Evolutionary conservation across 2,329 filamentous ascomycete species (phyloP), one percentile per base, ranked within the genome.

Genomic region (Cladobotryum protrusum): DNA sequence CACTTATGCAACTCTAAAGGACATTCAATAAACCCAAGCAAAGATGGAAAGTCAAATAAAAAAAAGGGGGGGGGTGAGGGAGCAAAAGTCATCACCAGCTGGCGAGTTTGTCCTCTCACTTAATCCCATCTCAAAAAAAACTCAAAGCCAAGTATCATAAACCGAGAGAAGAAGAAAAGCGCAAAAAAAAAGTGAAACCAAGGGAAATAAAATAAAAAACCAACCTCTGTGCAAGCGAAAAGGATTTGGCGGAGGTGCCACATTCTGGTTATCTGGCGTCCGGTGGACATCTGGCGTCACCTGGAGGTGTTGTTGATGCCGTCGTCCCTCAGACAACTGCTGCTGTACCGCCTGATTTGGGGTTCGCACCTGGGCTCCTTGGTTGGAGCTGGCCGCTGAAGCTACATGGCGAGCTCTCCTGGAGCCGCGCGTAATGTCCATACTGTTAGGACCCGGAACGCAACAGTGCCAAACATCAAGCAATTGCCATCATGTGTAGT

Each of bases 151-250:
- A 29, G 24, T 29, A 29, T 29, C 11, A 29, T 29, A 24, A n/a
- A n/a, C n/a, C n/a, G n/a, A n/a, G 20, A 24, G 7, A 24, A 24
- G 20, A 24, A 24, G 24, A 29, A 29, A 37, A 43, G 17, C n/a
- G n/a, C n/a, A 45, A 18, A 45, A 7, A 19, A 20, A 35, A 29
- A 18, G 6, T 20, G n/a, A n/a, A n/a, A n/a, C n/a, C n/a, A n/a
- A n/a, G n/a, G n/a, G n/a, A n/a, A n/a, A n/a, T n/a, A n/a, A n/a
- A n/a, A n/a, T n/a, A n/a, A 12, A 34, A 29, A 14, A 66, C 67
- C 67, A 51, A 69, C 67, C 61, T 56, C 65, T 60, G 46, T 69
- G 66, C 2, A 69, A 56, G 15, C 67, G 65, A 52, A 69, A 69
- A 0, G 67, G 67, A 59, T 69, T 65, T 36, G 63, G 63, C 18